These are phyloP conservation scores for Coemansia guatemalensis DNA, from an alignment of 192 early-diverging fungal genomes.

Conservation along the genomic window DNA sequence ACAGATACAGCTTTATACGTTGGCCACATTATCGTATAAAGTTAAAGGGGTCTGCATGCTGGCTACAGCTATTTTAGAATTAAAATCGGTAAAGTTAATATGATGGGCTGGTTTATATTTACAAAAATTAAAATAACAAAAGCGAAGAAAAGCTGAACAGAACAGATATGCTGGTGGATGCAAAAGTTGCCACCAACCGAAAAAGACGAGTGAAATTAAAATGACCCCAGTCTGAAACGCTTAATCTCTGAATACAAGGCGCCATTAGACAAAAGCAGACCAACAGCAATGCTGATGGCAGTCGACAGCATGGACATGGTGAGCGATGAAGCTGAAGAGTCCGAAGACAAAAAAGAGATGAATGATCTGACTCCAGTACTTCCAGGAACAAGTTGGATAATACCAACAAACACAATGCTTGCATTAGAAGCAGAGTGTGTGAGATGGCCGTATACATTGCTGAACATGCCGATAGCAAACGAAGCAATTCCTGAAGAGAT, in stretches of 20 bases:
- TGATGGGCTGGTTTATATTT: too few relatives aligned
- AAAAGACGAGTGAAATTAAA: slow-evolving; percentile 1
- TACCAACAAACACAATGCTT: slow-evolving; percentile 68
- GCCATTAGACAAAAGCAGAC: slow-evolving; percentile 29
- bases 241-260: slow-evolving; percentile 33
- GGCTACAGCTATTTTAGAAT: too few relatives aligned
- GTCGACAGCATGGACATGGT: slow-evolving; percentile 37
- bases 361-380: slow-evolving; percentile 62
- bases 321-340: slow-evolving; percentile 41
- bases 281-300: slow-evolving; percentile 34
- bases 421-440: slow-evolving; percentile 60
- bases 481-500: slow-evolving; percentile 63
- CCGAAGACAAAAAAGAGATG: slow-evolving; percentile 58
- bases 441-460: slow-evolving; percentile 70
- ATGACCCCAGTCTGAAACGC: slow-evolving; percentile 27
- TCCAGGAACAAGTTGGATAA: slow-evolving; percentile 78
- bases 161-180: not conserved
- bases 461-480: slow-evolving; percentile 71
- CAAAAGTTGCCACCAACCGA: not conserved
- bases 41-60: too few relatives aligned
- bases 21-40: too few relatives aligned
- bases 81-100: too few relatives aligned
- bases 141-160: not conserved
- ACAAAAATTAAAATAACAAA: too few relatives aligned
- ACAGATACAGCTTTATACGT: too few relatives aligned